Percentiles rank a stretch among this genome's conserved stretches.
Evolutionary conservation across 305 asterid genomes (phyloP).

Genomic region (Fraxinus dipetala): DNA sequence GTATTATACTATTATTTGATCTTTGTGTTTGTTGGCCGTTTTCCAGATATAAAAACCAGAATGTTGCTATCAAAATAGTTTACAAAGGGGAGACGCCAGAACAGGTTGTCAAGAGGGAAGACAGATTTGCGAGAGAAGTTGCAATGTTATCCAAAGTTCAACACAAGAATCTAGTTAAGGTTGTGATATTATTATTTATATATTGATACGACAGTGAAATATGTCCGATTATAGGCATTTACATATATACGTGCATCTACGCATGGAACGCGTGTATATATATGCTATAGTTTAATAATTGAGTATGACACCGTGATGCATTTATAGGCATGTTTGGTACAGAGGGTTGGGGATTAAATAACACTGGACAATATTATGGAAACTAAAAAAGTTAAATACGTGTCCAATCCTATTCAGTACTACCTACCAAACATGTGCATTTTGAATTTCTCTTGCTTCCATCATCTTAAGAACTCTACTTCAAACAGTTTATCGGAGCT

Average conservation of each 20-base stretch:
- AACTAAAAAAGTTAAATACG: background rate
- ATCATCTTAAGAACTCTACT: background rate
- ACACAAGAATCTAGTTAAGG: conserved; percentile 96
- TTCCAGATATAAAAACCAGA: conserved; percentile 79
- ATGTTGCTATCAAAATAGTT: conserved; percentile 82
- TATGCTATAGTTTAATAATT: background rate
- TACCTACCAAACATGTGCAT: background rate
- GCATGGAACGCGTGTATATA: background rate
- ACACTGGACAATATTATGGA: background rate
- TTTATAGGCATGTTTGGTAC: background rate
- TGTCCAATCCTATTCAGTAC: background rate
- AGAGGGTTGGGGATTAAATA: background rate
- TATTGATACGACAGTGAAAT: too few species aligned
- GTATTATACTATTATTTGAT: background rate
- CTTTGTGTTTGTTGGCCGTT: conserved; percentile 8
- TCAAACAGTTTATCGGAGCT: conserved; percentile 55
- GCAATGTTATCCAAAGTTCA: conserved; percentile 89
- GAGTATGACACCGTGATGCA: background rate
- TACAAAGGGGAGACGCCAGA: conserved; percentile 80
- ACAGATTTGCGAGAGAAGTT: conserved; percentile 87
- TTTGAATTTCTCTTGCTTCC: background rate
- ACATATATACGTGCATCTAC: background rate
- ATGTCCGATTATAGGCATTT: background rate
- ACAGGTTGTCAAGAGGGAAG: conserved; percentile 74
- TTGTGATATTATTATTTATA: conserved; percentile 30